phyloP scores from a whole-genome alignment of 2,329 filamentous ascomycete species.

The Paecilomyces dactylethromorphus region DNA sequence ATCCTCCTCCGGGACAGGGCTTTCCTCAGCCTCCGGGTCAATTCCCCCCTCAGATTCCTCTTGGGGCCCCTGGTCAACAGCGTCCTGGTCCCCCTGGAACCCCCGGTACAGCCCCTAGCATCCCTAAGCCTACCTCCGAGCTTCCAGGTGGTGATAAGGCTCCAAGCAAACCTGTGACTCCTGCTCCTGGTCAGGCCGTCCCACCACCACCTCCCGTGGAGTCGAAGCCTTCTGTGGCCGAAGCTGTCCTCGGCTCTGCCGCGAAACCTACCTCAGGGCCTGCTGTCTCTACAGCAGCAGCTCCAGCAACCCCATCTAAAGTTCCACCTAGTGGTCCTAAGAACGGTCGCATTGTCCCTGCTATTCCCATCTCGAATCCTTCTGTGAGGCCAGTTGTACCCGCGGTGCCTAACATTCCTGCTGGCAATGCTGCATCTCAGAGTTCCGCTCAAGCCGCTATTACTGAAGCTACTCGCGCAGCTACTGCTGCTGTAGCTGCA shows the following conservation, averaged over 20 bases:
- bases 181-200: constrained; percentile 21
- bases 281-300: constrained; percentile 15
- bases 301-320: constrained; percentile 13
- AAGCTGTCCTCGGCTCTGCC: constrained; percentile 25
- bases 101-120: constrained; percentile 18
- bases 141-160: constrained; percentile 35
- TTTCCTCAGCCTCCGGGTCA: constrained; percentile 62
- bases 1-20: constrained; percentile 65
- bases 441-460: constrained; percentile 29
- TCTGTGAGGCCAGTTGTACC: constrained; percentile 25
- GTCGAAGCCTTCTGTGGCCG: constrained; percentile 31
- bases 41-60: constrained; percentile 55
- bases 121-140: constrained; percentile 35
- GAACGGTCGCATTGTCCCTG: constrained; percentile 38
- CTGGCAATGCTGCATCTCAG: constrained; percentile 20
- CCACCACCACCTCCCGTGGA: constrained; percentile 31
- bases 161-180: constrained; percentile 27
- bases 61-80: constrained; percentile 48
- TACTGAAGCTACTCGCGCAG: constrained; percentile 42
- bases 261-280: constrained; percentile 11
- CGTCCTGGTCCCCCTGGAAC: constrained; percentile 20
- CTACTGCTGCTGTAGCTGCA: constrained; percentile 44
- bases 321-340: constrained; percentile 27
- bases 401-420: constrained; percentile 16
- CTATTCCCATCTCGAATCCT: constrained; percentile 38